Base-by-base conservation (phyloP, 2,329 filamentous ascomycete genomes). In the Fusarium sp. region DNA sequence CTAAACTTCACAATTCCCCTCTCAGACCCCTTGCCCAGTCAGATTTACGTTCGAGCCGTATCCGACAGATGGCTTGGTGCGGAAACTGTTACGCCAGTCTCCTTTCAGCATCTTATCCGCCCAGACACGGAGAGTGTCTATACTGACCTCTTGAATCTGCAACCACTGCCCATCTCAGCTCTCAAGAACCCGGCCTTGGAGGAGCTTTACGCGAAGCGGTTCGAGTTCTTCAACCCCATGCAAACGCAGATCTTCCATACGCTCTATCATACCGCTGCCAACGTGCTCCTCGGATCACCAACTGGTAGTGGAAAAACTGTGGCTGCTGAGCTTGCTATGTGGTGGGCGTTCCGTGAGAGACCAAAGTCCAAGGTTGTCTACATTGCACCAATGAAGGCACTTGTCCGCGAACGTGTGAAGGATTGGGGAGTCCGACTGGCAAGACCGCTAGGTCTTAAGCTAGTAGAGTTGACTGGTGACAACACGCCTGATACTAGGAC, bases 151-250 rank as follows among this genome's bases (percentile, higher is more conserved):
- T 86, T 98, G 18, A 93, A 98, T 74, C 83, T 99, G 24, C 96
- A 98, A 77, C 96, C 96, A 3, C 83, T 99, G 5, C 92, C 95
- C 0, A 90, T 99, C 63, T 88, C 90, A 20, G 95, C 95, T 1
- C 84, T 99, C 42, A 94, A 97, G 77, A 97, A 98, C 68, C 90
- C 93, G 0, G 85, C 90, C 0, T 81, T 99, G 0, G 95, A 99
- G 78, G 93, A 96, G 64, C 87, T 99, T 2, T 99, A 99, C 75
- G 90, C 87, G 1, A 85, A 95, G 77, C 89, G 94, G 33, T 99
- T 99, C 79, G 91, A 96, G 69, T 99, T 91, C 80, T 99, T 99
- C 86, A 99, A 99, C 77, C 96, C 96, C 0, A 98, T 99, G 97
- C 96, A 99, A 80, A 98, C 96, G 0, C 96, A 99, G 76, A 94